Evolutionary conservation across 345 rosid genomes (phyloP).

Genomic region (Pistacia vera): DNA sequence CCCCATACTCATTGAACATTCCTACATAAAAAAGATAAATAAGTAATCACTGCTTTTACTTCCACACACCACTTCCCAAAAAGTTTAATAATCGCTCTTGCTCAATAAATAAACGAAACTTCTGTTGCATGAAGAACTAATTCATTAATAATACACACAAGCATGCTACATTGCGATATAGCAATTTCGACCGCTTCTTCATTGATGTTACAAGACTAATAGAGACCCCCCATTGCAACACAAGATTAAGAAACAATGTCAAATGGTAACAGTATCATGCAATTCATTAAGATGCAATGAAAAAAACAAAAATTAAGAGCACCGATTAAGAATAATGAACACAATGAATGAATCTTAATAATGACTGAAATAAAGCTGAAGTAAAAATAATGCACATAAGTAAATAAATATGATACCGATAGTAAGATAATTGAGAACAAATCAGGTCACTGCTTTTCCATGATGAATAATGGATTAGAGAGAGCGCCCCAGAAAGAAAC

Average conservation of each 20-base stretch:
- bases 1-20: too few species aligned
- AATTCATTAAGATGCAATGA: neutral
- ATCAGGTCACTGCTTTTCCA: too few species aligned
- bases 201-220: constrained; percentile 74
- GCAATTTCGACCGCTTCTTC: constrained; percentile 80
- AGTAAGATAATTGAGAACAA: too few species aligned
- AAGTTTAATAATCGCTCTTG: too few species aligned
- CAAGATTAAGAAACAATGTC: constrained; percentile 2
- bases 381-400: too few species aligned
- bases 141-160: constrained; percentile 78
- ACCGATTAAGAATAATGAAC: neutral
- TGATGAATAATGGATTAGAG: neutral
- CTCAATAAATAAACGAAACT: too few species aligned
- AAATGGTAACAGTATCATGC: neutral
- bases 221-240: constrained; percentile 20
- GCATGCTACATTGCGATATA: constrained; percentile 68
- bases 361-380: neutral
- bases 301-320: neutral
- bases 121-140: constrained; percentile 82
- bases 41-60: too few species aligned
- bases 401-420: too few species aligned
- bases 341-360: neutral
- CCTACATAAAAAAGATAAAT: too few species aligned
- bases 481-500: neutral
- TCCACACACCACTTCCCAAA: too few species aligned